These are phyloP conservation scores for Plectosphaerella cucumerina DNA, from an alignment of 2,329 filamentous ascomycete species.

Conservation along the genomic window DNA sequence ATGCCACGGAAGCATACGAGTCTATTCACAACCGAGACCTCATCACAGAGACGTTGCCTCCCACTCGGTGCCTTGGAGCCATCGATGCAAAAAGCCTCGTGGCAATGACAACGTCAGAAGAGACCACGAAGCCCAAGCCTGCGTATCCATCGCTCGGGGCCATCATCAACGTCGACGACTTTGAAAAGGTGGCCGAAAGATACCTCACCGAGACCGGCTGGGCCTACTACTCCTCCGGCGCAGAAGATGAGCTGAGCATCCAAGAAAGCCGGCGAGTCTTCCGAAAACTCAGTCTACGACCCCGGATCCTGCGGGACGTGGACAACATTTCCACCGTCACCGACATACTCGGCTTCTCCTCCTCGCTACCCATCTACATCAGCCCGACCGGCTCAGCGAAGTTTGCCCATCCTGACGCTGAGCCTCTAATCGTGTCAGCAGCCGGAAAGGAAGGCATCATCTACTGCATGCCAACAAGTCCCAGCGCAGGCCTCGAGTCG, in stretches of 20 bases:
- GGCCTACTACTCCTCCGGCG: constrained; percentile 78
- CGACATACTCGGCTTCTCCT: constrained; percentile 48
- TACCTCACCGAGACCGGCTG: constrained; percentile 15
- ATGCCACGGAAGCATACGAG: constrained; percentile 28
- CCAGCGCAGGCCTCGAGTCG: neutral
- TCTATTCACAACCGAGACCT: constrained; percentile 25
- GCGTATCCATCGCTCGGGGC: constrained; percentile 19
- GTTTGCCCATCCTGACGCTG: constrained; percentile 59
- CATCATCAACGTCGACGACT: constrained; percentile 31
- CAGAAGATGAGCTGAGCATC: constrained; percentile 74
- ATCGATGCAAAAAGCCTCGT: constrained; percentile 14
- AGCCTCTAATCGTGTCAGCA: constrained; percentile 23
- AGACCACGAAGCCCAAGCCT: constrained; percentile 1
- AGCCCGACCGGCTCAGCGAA: constrained; percentile 61
- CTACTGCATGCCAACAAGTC: constrained; percentile 9
- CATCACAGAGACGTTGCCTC: constrained; percentile 21
- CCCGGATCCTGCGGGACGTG: constrained; percentile 74
- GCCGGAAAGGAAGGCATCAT: constrained; percentile 6
- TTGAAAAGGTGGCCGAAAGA: constrained; percentile 26
- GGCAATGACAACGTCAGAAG: neutral
- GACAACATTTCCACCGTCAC: constrained; percentile 56
- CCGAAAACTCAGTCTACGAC: constrained; percentile 70
- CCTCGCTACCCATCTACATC: constrained; percentile 56
- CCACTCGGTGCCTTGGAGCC: constrained; percentile 17
- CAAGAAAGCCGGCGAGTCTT: constrained; percentile 70